phyloP scores from a whole-genome alignment of 441 rosid species.

The Pelargonium citronellum region DNA sequence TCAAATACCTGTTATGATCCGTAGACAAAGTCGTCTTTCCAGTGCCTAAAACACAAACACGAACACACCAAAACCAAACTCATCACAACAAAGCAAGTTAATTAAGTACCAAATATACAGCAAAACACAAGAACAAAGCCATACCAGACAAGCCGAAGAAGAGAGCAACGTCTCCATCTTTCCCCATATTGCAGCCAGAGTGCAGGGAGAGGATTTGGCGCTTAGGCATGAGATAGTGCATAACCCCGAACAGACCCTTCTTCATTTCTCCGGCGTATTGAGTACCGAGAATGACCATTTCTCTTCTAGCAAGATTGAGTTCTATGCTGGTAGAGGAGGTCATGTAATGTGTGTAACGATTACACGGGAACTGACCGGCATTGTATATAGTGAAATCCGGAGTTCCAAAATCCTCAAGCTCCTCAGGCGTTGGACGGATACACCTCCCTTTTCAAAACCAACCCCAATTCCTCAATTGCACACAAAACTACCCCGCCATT shows the following conservation, averaged over 20 bases:
- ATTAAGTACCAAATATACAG: too few species aligned
- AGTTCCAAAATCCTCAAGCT: conserved; percentile 96
- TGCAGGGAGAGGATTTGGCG: conserved; percentile 90
- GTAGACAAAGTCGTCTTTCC: conserved; percentile 96
- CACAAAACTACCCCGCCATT: conserved; percentile 32
- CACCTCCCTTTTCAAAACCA: conserved; percentile 48
- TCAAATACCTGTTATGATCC: conserved; percentile 81
- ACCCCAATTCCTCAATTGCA: conserved; percentile 27
- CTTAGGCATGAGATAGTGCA: conserved; percentile 99
- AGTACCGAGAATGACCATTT: conserved; percentile 99
- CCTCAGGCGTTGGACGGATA: conserved; percentile 95
- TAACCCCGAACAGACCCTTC: conserved; percentile 96
- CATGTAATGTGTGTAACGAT: conserved; percentile 98
- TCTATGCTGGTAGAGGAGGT: conserved; percentile 98
- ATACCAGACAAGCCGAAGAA: conserved; percentile 99
- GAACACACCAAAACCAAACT: conserved; percentile 17
- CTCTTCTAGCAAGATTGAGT: conserved; percentile 84
- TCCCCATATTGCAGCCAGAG: conserved; percentile 99
- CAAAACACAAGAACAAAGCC: conserved; percentile 10
- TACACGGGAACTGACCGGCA: conserved; percentile 98
- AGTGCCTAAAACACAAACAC: conserved; percentile 46
- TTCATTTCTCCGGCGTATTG: conserved; percentile 99
- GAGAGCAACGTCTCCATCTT: conserved; percentile 98
- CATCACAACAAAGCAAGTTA: too few species aligned
- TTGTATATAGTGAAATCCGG: conserved; percentile 99